A percentile compares a stretch with the other conserved stretches of the same genome.
Conservation (phyloP, 2,329 filamentous ascomycete species). For the Colletotrichum brevisporum region DNA sequence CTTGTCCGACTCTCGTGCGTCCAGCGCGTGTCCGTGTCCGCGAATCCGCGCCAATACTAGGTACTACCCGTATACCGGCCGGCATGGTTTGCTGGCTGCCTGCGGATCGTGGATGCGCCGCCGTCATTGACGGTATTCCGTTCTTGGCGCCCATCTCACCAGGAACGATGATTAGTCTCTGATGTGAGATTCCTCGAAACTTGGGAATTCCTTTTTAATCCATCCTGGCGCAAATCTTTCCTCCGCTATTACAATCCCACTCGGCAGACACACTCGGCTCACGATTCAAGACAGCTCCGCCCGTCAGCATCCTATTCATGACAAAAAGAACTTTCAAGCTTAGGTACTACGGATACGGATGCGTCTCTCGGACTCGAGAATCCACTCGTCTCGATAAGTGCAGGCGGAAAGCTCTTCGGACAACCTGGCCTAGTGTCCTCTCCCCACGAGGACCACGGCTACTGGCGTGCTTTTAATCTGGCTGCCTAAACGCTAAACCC, state of each 20-base stretch:
- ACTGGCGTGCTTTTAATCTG: constrained; percentile 31
- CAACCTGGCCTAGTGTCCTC: neutral
- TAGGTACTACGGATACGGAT: no score
- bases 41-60: neutral
- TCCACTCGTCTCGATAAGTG: no score
- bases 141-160: neutral
- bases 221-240: constrained; percentile 6
- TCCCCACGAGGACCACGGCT: constrained; percentile 10
- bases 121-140: constrained; percentile 2
- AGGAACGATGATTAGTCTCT: neutral
- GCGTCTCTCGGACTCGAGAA: no score
- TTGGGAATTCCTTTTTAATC: constrained; percentile 6
- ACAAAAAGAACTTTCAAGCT: neutral
- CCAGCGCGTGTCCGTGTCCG: neutral
- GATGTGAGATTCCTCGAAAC: constrained; percentile 2
- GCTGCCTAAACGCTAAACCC: constrained; percentile 38
- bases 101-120: neutral
- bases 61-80: no score
- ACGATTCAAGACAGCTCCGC: constrained; percentile 1
- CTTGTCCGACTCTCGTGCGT: no score
- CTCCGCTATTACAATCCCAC: neutral
- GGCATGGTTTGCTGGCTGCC: neutral
- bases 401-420: neutral
- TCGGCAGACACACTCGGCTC: neutral
- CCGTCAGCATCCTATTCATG: constrained; percentile 3